Evolutionary conservation across 768 basidiomycete genomes (phyloP).

Genomic region (Russula foetens): DNA sequence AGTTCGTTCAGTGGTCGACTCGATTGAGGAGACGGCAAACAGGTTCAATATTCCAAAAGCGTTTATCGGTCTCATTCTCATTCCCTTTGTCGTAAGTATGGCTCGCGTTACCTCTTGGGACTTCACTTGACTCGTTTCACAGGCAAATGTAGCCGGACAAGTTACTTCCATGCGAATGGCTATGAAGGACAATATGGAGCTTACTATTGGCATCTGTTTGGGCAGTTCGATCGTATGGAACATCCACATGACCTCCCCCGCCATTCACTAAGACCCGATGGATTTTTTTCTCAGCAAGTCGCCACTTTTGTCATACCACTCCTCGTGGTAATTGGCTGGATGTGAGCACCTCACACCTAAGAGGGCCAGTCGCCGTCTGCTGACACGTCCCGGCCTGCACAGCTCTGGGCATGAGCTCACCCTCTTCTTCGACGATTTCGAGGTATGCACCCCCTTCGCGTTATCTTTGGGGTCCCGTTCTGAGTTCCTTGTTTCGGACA

Average conservation of each 20-base stretch:
- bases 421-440: constrained; percentile 80
- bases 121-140: neutral
- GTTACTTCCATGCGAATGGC: constrained; percentile 86
- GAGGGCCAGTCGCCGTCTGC: neutral
- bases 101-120: neutral
- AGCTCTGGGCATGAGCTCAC: constrained; percentile 66
- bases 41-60: constrained; percentile 74
- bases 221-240: constrained; percentile 68
- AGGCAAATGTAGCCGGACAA: constrained; percentile 84
- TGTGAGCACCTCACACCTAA: constrained; percentile 36
- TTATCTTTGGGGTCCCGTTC: neutral
- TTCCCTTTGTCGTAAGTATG: constrained; percentile 75
- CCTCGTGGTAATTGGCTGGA: constrained; percentile 86
- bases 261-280: neutral
- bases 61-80: constrained; percentile 79
- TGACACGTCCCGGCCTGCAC: constrained; percentile 2
- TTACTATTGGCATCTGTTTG: constrained; percentile 74
- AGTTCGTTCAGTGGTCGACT: constrained; percentile 59
- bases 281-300: constrained; percentile 53
- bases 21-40: constrained; percentile 85
- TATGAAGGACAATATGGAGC: constrained; percentile 61
- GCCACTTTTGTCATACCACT: constrained; percentile 81
- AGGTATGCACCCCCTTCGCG: constrained; percentile 43
- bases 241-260: neutral
- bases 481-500: neutral